Percentiles rank a stretch among this genome's conserved stretches.
These are phyloP conservation scores for Hura crepitans DNA, from an alignment of 441 rosid genomes.

Conservation along the genomic window DNA sequence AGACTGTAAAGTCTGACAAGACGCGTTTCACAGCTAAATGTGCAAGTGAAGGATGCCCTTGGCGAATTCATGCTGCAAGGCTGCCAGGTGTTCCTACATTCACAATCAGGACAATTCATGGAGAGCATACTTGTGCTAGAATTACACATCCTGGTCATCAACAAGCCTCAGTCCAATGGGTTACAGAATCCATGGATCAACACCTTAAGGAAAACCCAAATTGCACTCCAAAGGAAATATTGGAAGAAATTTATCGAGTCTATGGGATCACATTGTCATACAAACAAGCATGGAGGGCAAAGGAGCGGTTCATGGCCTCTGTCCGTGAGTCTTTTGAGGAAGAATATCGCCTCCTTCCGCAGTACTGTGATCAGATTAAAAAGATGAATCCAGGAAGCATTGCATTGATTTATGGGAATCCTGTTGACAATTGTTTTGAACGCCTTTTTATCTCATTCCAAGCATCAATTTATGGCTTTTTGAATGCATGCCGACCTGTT, in stretches of 20 bases:
- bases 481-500: slow-evolving; percentile 53
- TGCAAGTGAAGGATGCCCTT: slow-evolving; percentile 78
- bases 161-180: slow-evolving; percentile 92
- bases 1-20: slow-evolving; percentile 80
- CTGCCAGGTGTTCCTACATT: slow-evolving; percentile 81
- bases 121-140: slow-evolving; percentile 64
- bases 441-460: slow-evolving; percentile 56
- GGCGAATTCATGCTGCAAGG: slow-evolving; percentile 86
- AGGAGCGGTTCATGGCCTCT: slow-evolving; percentile 59
- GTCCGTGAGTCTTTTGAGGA: slow-evolving; percentile 64
- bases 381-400: slow-evolving; percentile 64
- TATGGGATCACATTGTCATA: slow-evolving; percentile 79
- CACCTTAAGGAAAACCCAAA: slow-evolving; percentile 72
- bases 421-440: slow-evolving; percentile 47
- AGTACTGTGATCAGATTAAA: slow-evolving; percentile 52
- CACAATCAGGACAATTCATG: slow-evolving; percentile 71
- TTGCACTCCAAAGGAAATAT: slow-evolving; percentile 78
- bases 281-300: slow-evolving; percentile 95
- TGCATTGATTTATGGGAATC: slow-evolving; percentile 44
- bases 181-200: slow-evolving; percentile 66
- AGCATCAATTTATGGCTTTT: slow-evolving; percentile 63
- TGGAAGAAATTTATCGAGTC: slow-evolving; percentile 73
- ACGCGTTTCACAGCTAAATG: slow-evolving; percentile 83
- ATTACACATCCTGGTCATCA: slow-evolving; percentile 79
- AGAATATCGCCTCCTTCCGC: slow-evolving; percentile 59